phyloP scores from a whole-genome alignment of 495 filamentous ascomycete genomes.

The Penicillium taxi region DNA sequence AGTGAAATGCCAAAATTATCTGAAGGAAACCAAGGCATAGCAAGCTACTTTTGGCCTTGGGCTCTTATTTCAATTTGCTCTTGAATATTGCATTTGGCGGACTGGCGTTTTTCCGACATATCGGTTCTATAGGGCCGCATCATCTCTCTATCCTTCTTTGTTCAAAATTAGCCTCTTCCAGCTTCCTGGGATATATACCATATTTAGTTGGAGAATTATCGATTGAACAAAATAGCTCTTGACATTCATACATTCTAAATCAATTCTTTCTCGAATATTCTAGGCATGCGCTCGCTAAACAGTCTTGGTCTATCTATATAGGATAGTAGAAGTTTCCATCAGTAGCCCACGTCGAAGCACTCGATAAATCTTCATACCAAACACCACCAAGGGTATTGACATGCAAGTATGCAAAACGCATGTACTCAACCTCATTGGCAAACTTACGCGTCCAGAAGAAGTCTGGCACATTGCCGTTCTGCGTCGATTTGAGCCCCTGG shows the following conservation, averaged over 20 bases:
- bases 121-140: too few relatives aligned
- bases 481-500: constrained; percentile 33
- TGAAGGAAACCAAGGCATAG: constrained; percentile 2
- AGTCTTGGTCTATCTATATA: too few relatives aligned
- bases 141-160: too few relatives aligned
- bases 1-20: constrained; percentile 27
- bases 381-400: constrained; percentile 43
- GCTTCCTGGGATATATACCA: too few relatives aligned
- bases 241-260: too few relatives aligned
- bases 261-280: too few relatives aligned
- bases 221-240: neutral
- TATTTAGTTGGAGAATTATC: neutral
- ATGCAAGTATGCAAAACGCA: constrained; percentile 70
- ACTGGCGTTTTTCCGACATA: too few relatives aligned
- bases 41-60: neutral
- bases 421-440: constrained; percentile 56
- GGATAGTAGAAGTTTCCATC: constrained; percentile 44
- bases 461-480: constrained; percentile 26
- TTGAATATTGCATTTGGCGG: constrained; percentile 2
- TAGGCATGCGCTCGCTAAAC: too few relatives aligned
- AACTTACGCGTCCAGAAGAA: constrained; percentile 40
- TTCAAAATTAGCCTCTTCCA: too few relatives aligned
- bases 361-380: constrained; percentile 66
- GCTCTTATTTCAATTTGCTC: neutral
- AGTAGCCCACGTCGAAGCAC: constrained; percentile 58